Percentiles rank a stretch among this genome's conserved stretches.
Conservation (phyloP, 331 rosid genomes). For the Pyracantha coccinea region DNA sequence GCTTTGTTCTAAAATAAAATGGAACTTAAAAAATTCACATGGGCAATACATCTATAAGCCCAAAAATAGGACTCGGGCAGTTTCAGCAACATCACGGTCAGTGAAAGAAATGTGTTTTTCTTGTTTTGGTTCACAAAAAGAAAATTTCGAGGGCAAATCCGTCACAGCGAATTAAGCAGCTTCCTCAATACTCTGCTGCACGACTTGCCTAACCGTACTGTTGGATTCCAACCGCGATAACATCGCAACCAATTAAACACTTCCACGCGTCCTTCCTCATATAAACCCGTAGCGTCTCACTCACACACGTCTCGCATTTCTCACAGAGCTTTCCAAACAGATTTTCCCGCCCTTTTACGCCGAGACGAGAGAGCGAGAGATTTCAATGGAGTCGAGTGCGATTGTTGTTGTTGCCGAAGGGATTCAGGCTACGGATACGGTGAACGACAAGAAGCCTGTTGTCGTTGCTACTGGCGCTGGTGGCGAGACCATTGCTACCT, state of each 20-base stretch:
- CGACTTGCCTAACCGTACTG: background rate
- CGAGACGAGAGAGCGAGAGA: conserved; percentile 5
- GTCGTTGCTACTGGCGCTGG: background rate
- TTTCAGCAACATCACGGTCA: too few species aligned
- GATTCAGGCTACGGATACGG: background rate
- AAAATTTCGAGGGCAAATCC: background rate
- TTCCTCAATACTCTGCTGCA: background rate
- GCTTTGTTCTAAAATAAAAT: too few species aligned
- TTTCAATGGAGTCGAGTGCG: conserved; percentile 16
- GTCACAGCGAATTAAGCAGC: background rate
- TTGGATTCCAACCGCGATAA: conserved; percentile 1
- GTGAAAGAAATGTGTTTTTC: background rate
- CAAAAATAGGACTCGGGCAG: background rate
- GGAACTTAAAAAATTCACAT: background rate
- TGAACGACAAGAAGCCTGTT: background rate
- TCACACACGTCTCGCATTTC: background rate
- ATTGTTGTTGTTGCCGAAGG: conserved; percentile 5
- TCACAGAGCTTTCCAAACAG: background rate
- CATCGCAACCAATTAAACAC: background rate
- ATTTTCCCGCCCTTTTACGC: conserved; percentile 14
- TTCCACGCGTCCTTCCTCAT: background rate
- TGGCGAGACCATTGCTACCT: background rate
- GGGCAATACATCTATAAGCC: background rate
- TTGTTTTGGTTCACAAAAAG: too few species aligned
- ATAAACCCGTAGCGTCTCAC: background rate